phyloP scores from a whole-genome alignment of 2,329 filamentous ascomycete genomes.

The Cladosporium sp. region DNA sequence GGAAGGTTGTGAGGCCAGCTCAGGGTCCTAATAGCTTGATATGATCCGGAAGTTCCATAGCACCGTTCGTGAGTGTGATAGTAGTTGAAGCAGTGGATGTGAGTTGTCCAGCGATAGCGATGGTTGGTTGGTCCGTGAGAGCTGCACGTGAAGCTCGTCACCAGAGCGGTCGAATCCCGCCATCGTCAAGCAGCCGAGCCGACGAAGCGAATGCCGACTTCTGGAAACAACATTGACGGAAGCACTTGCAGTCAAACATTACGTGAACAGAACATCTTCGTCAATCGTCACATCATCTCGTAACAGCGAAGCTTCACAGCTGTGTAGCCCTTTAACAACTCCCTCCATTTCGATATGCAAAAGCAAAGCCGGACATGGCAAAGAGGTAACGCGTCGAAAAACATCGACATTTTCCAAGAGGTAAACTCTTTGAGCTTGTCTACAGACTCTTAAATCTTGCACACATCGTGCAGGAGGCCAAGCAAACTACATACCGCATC shows the following conservation, averaged over 20 bases:
- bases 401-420: no score
- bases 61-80: background rate
- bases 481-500: no score
- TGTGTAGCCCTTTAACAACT: no score
- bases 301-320: no score
- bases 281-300: no score
- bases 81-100: background rate
- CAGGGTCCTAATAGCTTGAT: background rate
- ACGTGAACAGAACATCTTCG: background rate
- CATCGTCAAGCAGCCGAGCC: background rate
- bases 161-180: background rate
- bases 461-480: no score
- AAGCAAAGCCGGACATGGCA: no score
- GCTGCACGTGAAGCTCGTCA: conserved; percentile 1
- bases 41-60: background rate
- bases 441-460: no score
- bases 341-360: no score
- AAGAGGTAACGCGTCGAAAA: no score
- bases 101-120: background rate
- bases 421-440: no score
- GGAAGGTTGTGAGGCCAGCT: conserved; percentile 9
- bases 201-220: background rate
- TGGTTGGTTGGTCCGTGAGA: background rate
- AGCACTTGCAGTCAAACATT: background rate
- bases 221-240: background rate